A percentile compares a stretch with the other conserved stretches of the same genome.
Conservation (phyloP, 2,329 filamentous ascomycete genomes). For the Talaromyces rugulosus region DNA sequence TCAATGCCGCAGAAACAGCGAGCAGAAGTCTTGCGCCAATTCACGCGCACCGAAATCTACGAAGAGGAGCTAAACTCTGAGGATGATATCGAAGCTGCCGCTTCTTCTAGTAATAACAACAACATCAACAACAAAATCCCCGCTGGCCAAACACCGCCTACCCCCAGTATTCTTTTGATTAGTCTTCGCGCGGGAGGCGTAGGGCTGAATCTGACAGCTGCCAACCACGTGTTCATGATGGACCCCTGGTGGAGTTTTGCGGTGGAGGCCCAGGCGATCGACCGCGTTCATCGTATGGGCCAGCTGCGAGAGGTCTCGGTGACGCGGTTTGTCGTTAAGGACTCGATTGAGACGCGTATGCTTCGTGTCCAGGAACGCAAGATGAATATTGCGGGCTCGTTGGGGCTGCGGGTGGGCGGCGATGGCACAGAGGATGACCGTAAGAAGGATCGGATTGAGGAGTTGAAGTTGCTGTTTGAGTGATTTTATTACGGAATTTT, state of each 20-base stretch:
- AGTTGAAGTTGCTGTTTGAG: conserved; percentile 80
- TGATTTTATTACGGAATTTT: conserved; percentile 14
- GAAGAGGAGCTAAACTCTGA: conserved; percentile 31
- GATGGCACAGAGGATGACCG: conserved; percentile 86
- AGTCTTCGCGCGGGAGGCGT: conserved; percentile 88
- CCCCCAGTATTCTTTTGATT: conserved; percentile 64
- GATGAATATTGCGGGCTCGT: conserved; percentile 77
- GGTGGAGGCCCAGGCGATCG: conserved; percentile 93
- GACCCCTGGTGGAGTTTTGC: conserved; percentile 99
- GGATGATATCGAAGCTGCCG: conserved; percentile 23
- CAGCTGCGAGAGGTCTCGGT: conserved; percentile 84
- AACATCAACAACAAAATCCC: not conserved
- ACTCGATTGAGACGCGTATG: conserved; percentile 95
- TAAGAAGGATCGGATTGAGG: conserved; percentile 82
- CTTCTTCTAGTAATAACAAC: not conserved
- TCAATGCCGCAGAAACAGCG: conserved; percentile 82
- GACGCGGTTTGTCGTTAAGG: conserved; percentile 80
- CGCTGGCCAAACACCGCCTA: conserved; percentile 8
- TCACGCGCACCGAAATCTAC: conserved; percentile 48
- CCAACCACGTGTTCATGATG: conserved; percentile 95
- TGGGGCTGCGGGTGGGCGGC: conserved; percentile 96
- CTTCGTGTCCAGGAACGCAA: conserved; percentile 88
- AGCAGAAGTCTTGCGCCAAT: conserved; percentile 71
- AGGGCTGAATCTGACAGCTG: conserved; percentile 85
- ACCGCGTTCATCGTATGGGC: conserved; percentile 95